These are phyloP conservation scores for Aspergillus fumigatiaffinis DNA, from an alignment of 2,329 filamentous ascomycete species.

Conservation along the genomic window DNA sequence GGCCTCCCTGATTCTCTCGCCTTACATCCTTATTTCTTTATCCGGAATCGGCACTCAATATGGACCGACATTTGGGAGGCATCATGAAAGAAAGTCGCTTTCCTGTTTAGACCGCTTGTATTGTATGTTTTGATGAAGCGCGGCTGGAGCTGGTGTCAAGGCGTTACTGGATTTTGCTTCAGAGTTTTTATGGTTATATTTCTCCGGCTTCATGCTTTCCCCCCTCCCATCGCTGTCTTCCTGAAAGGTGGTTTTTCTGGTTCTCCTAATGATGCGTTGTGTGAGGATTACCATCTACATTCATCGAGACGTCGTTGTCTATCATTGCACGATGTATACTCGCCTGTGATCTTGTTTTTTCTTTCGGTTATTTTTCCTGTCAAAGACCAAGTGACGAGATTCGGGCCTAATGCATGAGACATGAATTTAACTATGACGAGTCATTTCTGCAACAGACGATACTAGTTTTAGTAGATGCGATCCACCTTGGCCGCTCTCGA, in stretches of 20 bases:
- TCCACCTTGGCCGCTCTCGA: conserved; percentile 3
- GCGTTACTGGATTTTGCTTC: conserved; percentile 11
- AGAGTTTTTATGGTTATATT: conserved; percentile 15
- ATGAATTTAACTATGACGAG: conserved; percentile 18
- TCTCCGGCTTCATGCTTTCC: conserved; percentile 10
- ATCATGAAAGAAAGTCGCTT: conserved; percentile 12
- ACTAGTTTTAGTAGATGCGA: conserved; percentile 8
- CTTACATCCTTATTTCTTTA: neutral
- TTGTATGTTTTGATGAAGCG: conserved; percentile 16
- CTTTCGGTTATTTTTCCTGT: conserved; percentile 8
- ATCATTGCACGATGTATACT: conserved; percentile 14
- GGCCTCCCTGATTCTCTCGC: neutral
- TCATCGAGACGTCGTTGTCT: conserved; percentile 15
- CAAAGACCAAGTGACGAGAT: conserved; percentile 15
- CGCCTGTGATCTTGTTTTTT: conserved; percentile 9
- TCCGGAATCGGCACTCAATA: neutral
- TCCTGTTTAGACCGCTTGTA: conserved; percentile 23
- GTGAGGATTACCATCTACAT: conserved; percentile 13
- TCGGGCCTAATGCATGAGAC: conserved; percentile 22
- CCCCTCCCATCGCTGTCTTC: conserved; percentile 3
- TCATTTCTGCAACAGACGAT: conserved; percentile 6
- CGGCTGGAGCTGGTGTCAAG: conserved; percentile 13
- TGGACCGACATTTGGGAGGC: conserved; percentile 5
- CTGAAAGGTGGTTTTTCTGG: conserved; percentile 15
- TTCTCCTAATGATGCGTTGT: conserved; percentile 11